phyloP scores from a whole-genome alignment of 2,329 filamentous ascomycete genomes.

The Exophiala dermatitidis region DNA sequence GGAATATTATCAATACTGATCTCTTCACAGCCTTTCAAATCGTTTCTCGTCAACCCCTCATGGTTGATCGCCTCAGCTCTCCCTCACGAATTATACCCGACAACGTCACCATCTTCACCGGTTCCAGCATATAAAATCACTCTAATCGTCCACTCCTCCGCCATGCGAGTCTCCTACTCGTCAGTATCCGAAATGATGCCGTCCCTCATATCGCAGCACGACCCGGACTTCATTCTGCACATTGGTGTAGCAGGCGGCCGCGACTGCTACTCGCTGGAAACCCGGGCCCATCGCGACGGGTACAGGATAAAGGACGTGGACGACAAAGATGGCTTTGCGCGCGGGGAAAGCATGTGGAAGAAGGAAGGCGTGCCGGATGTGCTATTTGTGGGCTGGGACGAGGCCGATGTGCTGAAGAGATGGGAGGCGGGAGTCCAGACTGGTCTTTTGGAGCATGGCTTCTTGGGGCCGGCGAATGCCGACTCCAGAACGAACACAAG shows the following conservation, averaged over 20 bases:
- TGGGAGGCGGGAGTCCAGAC: slow-evolving; percentile 44
- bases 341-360: slow-evolving; percentile 48
- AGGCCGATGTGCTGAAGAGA: slow-evolving; percentile 49
- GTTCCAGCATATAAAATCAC: slow-evolving; percentile 40
- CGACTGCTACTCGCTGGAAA: slow-evolving; percentile 64
- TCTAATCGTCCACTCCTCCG: slow-evolving; percentile 57
- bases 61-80: slow-evolving; percentile 67
- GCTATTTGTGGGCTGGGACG: slow-evolving; percentile 49
- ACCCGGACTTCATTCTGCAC: slow-evolving; percentile 63
- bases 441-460: slow-evolving; percentile 10
- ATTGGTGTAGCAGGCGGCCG: slow-evolving; percentile 68
- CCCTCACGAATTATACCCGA: slow-evolving; percentile 54
- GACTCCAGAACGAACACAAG: neutral
- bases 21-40: slow-evolving; percentile 61
- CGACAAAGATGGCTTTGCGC: slow-evolving; percentile 37
- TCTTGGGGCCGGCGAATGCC: slow-evolving; percentile 2
- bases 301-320: slow-evolving; percentile 68
- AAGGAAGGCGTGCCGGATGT: slow-evolving; percentile 44
- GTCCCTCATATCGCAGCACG: slow-evolving; percentile 48
- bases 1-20: slow-evolving; percentile 2
- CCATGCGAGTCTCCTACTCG: slow-evolving; percentile 65
- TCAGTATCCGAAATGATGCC: slow-evolving; percentile 59
- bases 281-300: slow-evolving; percentile 61
- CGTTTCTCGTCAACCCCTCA: slow-evolving; percentile 68
- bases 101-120: slow-evolving; percentile 32